Evolutionary conservation across 2,329 filamentous ascomycete species (phyloP), one percentile per base, ranked within the genome.

Genomic region (Whalleya microplaca): DNA sequence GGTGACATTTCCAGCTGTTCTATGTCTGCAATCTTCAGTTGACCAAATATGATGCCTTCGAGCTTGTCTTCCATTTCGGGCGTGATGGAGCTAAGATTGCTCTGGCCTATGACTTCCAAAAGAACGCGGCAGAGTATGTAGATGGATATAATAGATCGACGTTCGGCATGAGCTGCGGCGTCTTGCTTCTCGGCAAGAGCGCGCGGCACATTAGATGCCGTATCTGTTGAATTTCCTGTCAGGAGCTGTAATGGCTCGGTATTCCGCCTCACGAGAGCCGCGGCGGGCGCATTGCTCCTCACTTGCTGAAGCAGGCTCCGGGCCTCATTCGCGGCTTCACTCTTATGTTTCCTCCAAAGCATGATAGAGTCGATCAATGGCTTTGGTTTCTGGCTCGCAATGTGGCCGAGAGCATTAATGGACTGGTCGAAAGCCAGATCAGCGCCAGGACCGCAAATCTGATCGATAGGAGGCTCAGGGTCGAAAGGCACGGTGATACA

Each of bases 311-410:
- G 74, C 66, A 85, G 80, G 44, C 64, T 74, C 20, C 86, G 80
- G 23, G 89, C 88, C 61, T 88, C 84, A 65, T 85, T 88, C 23
- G 93, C 92, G 20, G 89, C 87, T 73, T 98, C 94, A 63, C 92
- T 96, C 77, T 98, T 98, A 63, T 86, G 91, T 74, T 97, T 98
- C 53, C 95, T 87, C 95, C 95, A 99, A 29, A 96, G 84, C 91
- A 99, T 99, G 73, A 99, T 92, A 19, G 91, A 93, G 73, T 99
- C 95, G 68, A 99, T 97, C 49, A 99, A 77, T 4, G 92, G 91
- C 71, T 96, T 98, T 4, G 96, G 96, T 70, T 96, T 96, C 64
- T 93, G 90, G 56, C 92, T 90, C 51, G 94, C 92, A 69, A 99
- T 96, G 71, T 98, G 94, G 2, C 95, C 95, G 41, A 99, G 81